Evolutionary conservation across 2,329 filamentous ascomycete genomes (phyloP).

Genomic region (Botrytis sinoallii): DNA sequence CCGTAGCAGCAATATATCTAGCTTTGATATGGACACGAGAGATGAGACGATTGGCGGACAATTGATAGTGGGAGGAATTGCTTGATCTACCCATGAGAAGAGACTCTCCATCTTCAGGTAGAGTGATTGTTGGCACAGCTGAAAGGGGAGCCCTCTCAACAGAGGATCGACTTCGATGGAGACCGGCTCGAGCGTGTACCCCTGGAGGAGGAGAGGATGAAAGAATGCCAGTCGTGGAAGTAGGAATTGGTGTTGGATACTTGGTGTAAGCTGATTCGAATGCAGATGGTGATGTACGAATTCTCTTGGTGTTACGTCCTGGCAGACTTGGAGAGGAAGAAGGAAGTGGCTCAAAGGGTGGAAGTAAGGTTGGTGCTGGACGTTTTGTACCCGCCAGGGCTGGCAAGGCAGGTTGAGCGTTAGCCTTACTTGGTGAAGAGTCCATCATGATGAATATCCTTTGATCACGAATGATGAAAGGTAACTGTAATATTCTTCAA

Average conservation of each 20-base stretch:
- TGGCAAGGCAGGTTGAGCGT: conserved; percentile 31
- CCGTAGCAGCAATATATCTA: conserved; percentile 69
- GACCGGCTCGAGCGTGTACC: conserved; percentile 47
- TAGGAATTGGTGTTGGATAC: conserved; percentile 92
- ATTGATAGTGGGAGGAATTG: conserved; percentile 91
- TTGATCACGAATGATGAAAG: conserved; percentile 16
- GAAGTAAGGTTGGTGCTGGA: conserved; percentile 65
- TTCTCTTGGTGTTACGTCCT: conserved; percentile 66
- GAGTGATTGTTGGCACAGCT: conserved; percentile 75
- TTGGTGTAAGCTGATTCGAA: conserved; percentile 43
- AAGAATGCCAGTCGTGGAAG: conserved; percentile 87
- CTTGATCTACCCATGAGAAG: conserved; percentile 89
- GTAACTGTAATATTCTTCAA: conserved; percentile 23
- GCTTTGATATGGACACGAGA: conserved; percentile 92
- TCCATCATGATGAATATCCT: conserved; percentile 37
- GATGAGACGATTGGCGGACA: conserved; percentile 87
- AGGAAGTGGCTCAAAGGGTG: conserved; percentile 76
- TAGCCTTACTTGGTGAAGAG: conserved; percentile 38
- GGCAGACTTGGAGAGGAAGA: conserved; percentile 74
- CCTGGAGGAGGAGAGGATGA: conserved; percentile 80
- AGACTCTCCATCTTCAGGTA: conserved; percentile 76
- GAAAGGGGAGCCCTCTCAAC: conserved; percentile 75
- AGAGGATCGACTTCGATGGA: conserved; percentile 60
- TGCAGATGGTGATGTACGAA: conserved; percentile 44
- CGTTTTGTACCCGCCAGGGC: conserved; percentile 53